Conservation (phyloP, 202 grass and related monocot genomes). For the Panicum virgatum region DNA sequence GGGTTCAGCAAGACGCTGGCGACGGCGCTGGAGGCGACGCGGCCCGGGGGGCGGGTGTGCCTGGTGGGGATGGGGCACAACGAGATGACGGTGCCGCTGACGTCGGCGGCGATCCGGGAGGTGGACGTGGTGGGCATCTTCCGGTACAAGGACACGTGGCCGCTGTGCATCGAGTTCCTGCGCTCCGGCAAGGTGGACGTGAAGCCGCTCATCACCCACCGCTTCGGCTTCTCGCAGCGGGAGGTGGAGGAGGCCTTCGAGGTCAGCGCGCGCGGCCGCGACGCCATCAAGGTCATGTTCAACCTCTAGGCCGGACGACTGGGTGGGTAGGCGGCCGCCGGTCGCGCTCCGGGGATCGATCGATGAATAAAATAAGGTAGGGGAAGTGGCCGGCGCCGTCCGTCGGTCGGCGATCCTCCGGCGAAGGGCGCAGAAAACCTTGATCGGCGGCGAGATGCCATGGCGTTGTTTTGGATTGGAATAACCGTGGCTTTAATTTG, state of each 20-base stretch:
- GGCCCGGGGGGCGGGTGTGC: slow-evolving; percentile 72
- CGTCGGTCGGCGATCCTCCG: too few species aligned
- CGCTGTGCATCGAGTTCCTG: slow-evolving; percentile 80
- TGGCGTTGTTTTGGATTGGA: too few species aligned
- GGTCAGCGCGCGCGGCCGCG: slow-evolving; percentile 79
- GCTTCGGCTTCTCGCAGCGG: slow-evolving; percentile 85
- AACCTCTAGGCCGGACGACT: too few species aligned
- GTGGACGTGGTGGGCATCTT: slow-evolving; percentile 88
- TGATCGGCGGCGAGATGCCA: too few species aligned
- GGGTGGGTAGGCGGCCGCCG: too few species aligned
- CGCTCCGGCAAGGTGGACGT: slow-evolving; percentile 77
- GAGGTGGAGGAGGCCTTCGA: slow-evolving; percentile 90
- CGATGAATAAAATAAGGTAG: too few species aligned
- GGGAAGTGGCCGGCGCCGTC: too few species aligned
- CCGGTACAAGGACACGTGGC: slow-evolving; percentile 95
- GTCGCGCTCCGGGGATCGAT: too few species aligned
- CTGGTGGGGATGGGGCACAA: slow-evolving; percentile 88
- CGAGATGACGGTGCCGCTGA: slow-evolving; percentile 91
- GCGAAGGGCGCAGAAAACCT: too few species aligned
- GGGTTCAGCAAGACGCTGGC: slow-evolving; percentile 91
- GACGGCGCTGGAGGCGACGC: slow-evolving; percentile 76
- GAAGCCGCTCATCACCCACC: slow-evolving; percentile 88
- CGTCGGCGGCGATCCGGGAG: slow-evolving; percentile 66
- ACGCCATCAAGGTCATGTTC: slow-evolving; percentile 98
- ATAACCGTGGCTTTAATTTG: too few species aligned